Evolutionary conservation across 2,329 filamentous ascomycete species (phyloP), one percentile per base, ranked within the genome.

Genomic region (Cadophora gregata): DNA sequence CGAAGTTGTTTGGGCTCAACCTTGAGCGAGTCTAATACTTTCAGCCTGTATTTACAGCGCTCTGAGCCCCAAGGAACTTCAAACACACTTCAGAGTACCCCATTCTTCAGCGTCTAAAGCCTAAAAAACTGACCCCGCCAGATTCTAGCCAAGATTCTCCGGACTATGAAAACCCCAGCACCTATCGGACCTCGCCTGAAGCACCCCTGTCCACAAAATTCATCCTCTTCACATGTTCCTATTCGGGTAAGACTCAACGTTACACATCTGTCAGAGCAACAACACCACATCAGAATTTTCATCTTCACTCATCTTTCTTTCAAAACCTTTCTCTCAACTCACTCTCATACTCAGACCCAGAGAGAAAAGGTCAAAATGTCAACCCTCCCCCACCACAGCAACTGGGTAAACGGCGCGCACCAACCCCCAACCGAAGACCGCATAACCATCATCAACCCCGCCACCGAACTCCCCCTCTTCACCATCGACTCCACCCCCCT

Each of bases 391-490:
- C 70, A 71, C 45, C 64, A 68, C 21, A 64, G 63, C 19, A 72
- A 72, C 53, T 72, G 71, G 71, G 65, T 72, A 10, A 27, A 72
- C 51, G 71, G 71, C 6, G 56, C 67, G 45, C 62, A 68, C 25
- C 66, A 66, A 67, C 12, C 64, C 27, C 38, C 69, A 12, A 33
- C 67, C 25, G 16, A 55, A 62, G 55, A 65, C 24, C 53, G 6
- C 7, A 72, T 72, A 51, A 21, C 47, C 3, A 51, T 72, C 38
- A 64, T 71, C 61, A 72, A 72, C 21, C 70, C 70, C 14, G 70
- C 70, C 19, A 72, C 67, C 2, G 69, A 72, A 27, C n/a, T 55
- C 3, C 16, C 50, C 59, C 67, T 72, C 24, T 67, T 67, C 47
- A 71, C 69, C n/a, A 70, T 72, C 50, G 69, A 72, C 56, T 64